These are phyloP conservation scores for Colletotrichum chrysophilum DNA, from an alignment of 2,329 filamentous ascomycete species.

Conservation along the genomic window DNA sequence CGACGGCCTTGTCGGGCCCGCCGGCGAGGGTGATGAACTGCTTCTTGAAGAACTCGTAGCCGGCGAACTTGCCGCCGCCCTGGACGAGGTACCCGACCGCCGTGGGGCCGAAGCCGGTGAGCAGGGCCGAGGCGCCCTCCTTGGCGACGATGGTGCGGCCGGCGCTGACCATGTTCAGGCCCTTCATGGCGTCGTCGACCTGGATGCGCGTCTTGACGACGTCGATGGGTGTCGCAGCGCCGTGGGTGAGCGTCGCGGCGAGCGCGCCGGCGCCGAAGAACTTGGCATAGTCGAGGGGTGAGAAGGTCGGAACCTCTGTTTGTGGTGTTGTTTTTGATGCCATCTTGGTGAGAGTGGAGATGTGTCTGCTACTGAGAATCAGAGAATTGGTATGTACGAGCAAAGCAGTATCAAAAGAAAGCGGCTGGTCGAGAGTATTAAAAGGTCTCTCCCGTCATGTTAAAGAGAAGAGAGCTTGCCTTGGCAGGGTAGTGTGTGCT, in stretches of 20 bases:
- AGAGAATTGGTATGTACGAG: not conserved
- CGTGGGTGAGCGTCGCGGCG: constrained; percentile 57
- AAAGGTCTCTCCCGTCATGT: not conserved
- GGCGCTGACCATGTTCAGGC: constrained; percentile 80
- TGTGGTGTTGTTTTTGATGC: constrained; percentile 15
- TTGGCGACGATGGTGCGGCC: constrained; percentile 79
- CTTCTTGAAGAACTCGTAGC: constrained; percentile 95
- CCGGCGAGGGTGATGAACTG: constrained; percentile 75
- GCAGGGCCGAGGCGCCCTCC: constrained; percentile 79
- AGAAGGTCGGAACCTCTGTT: constrained; percentile 44
- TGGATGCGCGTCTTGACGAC: constrained; percentile 94
- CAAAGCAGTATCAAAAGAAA: not conserved
- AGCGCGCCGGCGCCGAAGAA: constrained; percentile 60
- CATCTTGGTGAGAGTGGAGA: constrained; percentile 20
- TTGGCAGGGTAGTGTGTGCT: not conserved
- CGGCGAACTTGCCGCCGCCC: constrained; percentile 89
- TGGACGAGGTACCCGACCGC: constrained; percentile 89
- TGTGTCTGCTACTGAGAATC: not conserved
- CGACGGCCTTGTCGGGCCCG: constrained; percentile 48
- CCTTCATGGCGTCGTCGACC: constrained; percentile 85
- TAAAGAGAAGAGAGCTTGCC: not conserved
- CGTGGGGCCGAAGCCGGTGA: constrained; percentile 85
- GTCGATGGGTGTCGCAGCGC: constrained; percentile 58
- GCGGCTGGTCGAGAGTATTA: not conserved
- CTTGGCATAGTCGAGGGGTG: constrained; percentile 51